Base-by-base conservation (phyloP, 2,329 filamentous ascomycete species). In the Cordyceps cateniannulata region DNA sequence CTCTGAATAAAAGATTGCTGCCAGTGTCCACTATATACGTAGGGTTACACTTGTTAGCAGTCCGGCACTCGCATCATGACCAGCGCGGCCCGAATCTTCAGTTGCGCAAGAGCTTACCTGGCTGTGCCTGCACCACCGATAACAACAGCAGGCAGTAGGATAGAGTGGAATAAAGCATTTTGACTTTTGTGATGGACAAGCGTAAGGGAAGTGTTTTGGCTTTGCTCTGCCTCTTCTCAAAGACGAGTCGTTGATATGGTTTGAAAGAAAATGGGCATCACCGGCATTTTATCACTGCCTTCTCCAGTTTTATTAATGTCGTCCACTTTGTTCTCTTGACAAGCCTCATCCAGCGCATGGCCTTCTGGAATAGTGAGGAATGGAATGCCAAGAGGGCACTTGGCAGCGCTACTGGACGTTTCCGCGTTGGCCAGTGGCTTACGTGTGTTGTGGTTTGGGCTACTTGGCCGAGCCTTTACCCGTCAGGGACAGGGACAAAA, bases 1-100 rank as follows among this genome's bases (percentile, higher is more conserved):
- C 52, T 55, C 52, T 42, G 52, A 55, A 55, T 32, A 55, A 20
- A 29, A 55, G 52, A 55, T 55, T 55, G 35, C 52, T 55, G 40
- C 40, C 52, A 6, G 35, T 42, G 52, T 44, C 52, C 52, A 55
- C 52, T 55, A n/a, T 42, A 25, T 42, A 42, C 22, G 35, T 42
- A 44, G 52, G 52, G 35, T 55, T 44, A 24, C 52, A 55, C 29
- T 40, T 53, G 32, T 42, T 32, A 42, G 38, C 38, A 55, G 24
- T 10, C 50, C 25, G 32, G 50, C 32, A 54, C 49, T 51, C 49
- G 49, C 49, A 27, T 38, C 25, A 38, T 35, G n/a, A 18, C 16
- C 49, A 38, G 29, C 20, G 22, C 50, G 50, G 32, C 50, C 50
- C 20, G 50, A 52, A 40, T 52, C 35, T 20, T 55, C 52, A 29